Evolutionary conservation across 1,284 basidiomycete species (phyloP).

Genomic region (Peniophora sp.): DNA sequence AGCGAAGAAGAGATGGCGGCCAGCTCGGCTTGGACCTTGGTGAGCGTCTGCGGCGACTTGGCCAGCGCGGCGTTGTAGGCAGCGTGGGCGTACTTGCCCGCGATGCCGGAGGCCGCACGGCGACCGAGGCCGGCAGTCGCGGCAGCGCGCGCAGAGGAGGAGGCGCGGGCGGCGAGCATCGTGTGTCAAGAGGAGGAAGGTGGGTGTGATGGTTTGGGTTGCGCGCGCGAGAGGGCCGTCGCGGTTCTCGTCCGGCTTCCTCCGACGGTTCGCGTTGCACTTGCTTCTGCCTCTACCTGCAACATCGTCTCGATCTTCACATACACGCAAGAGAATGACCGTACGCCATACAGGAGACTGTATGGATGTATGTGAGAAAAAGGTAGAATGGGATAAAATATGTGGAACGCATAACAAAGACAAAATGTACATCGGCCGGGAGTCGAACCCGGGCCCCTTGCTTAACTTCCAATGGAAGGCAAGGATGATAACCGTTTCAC

Average conservation of each 20-base stretch:
- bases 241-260: not conserved
- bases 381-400: too few species aligned
- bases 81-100: slow-evolving; percentile 92
- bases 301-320: too few species aligned
- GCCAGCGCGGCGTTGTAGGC: slow-evolving; percentile 87
- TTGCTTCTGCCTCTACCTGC: too few species aligned
- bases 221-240: not conserved
- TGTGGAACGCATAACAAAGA: too few species aligned
- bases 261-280: not conserved
- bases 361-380: too few species aligned
- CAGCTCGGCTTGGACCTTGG: slow-evolving; percentile 81
- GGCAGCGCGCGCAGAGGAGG: slow-evolving; percentile 11
- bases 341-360: too few species aligned
- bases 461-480: slow-evolving; percentile 46
- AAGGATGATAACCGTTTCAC: slow-evolving; percentile 82
- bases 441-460: too few species aligned
- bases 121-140: slow-evolving; percentile 35
- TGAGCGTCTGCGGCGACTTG: slow-evolving; percentile 74
- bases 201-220: not conserved
- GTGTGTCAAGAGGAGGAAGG: not conserved
- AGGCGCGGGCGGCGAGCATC: not conserved
- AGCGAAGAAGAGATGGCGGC: slow-evolving; percentile 60
- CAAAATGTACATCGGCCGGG: too few species aligned
- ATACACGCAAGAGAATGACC: too few species aligned
- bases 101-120: slow-evolving; percentile 66